Conservation (phyloP, 179 eudicot genomes). For the Beta lomatogona region DNA sequence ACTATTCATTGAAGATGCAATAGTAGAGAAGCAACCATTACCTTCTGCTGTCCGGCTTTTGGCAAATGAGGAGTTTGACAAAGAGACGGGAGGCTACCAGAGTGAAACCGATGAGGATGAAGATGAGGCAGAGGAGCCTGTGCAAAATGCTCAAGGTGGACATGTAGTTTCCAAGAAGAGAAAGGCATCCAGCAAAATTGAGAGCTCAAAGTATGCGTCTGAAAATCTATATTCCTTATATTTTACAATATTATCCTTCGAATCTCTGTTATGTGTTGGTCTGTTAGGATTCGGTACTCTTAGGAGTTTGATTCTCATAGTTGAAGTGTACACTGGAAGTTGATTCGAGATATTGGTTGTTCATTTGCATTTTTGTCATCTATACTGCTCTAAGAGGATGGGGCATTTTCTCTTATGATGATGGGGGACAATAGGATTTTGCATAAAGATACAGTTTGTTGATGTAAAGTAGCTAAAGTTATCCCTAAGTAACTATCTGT, state of each 20-base stretch:
- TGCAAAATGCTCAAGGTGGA: conserved; percentile 28
- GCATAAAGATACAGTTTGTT: background rate
- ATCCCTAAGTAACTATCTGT: background rate
- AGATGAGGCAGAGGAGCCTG: conserved; percentile 36
- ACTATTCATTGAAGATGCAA: conserved; percentile 32
- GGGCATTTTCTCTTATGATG: background rate
- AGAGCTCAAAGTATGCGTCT: conserved; percentile 55
- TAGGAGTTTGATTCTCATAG: background rate
- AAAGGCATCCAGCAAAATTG: conserved; percentile 57
- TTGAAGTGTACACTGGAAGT: background rate
- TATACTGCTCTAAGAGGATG: background rate
- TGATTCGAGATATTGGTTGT: background rate
- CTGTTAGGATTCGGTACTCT: background rate
- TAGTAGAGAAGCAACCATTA: conserved; percentile 48
- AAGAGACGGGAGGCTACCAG: conserved; percentile 54
- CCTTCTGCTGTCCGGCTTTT: conserved; percentile 49
- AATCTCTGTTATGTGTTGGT: background rate
- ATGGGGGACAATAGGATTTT: background rate
- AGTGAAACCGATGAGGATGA: conserved; percentile 49
- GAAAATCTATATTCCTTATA: background rate
- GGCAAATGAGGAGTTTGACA: conserved; percentile 60
- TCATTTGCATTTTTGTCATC: background rate
- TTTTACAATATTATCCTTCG: background rate
- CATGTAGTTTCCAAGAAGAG: conserved; percentile 57
- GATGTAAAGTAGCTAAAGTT: background rate